Evolutionary conservation across 1,284 basidiomycete genomes (phyloP).

Genomic region (Earliella scabrosa): DNA sequence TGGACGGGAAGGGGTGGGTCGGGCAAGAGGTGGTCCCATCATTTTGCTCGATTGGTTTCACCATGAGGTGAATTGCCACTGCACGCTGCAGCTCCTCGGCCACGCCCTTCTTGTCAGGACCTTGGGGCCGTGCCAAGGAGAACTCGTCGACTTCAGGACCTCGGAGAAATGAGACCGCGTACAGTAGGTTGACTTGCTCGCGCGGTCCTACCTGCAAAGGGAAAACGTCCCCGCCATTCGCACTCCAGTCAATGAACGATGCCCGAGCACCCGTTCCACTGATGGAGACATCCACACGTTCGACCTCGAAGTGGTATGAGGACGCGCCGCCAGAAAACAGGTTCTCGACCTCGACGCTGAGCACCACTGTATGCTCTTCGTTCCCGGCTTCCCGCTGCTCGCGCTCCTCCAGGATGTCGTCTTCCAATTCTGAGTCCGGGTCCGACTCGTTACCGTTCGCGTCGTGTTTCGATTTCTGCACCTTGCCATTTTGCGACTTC

Average conservation of each 20-base stretch:
- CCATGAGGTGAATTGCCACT: constrained; percentile 79
- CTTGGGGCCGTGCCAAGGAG: constrained; percentile 37
- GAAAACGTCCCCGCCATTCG: constrained; percentile 54
- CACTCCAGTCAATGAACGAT: constrained; percentile 69
- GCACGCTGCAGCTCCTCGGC: constrained; percentile 65
- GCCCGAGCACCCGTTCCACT: constrained; percentile 77
- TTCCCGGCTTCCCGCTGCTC: constrained; percentile 69
- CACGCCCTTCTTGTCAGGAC: constrained; percentile 8
- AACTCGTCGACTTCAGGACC: constrained; percentile 59
- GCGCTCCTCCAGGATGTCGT: constrained; percentile 53
- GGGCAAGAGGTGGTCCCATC: constrained; percentile 49
- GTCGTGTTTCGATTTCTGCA: constrained; percentile 7
- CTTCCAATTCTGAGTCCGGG: constrained; percentile 41
- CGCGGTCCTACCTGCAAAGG: constrained; percentile 69
- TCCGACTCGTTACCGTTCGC: constrained; percentile 21
- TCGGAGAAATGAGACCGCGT: constrained; percentile 77
- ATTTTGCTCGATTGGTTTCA: constrained; percentile 56
- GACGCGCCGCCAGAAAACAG: constrained; percentile 33
- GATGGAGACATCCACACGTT: constrained; percentile 72
- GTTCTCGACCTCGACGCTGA: constrained; percentile 88
- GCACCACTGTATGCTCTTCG: constrained; percentile 81
- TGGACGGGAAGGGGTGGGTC: constrained; percentile 74
- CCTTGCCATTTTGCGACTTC: constrained; percentile 12
- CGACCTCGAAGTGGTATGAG: constrained; percentile 71
- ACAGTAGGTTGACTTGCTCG: constrained; percentile 88